Conservation (phyloP, 305 asterid genomes). For the Solanum aculeatissimum region DNA sequence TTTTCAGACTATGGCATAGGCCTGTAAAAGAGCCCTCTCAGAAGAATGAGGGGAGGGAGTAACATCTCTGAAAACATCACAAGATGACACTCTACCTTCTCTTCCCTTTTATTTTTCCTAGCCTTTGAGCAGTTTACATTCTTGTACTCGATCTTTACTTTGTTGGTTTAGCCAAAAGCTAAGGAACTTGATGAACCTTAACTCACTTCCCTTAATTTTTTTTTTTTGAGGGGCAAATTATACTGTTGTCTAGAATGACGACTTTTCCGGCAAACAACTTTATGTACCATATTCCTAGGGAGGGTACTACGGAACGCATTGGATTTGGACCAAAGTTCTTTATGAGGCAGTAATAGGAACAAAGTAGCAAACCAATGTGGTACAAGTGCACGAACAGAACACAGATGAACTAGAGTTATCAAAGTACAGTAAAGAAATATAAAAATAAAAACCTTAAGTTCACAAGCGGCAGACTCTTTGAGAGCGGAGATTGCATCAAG, state of each 20-base stretch:
- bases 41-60: not conserved
- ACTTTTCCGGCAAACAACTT: not conserved
- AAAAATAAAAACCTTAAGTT: slow-evolving; percentile 14
- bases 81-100: not conserved
- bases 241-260: not conserved
- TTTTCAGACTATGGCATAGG: not conserved
- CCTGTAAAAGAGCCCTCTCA: not conserved
- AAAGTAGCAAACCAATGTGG: not conserved
- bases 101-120: not conserved
- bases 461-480: slow-evolving; percentile 22
- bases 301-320: not conserved
- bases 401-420: not conserved
- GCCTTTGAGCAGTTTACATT: not conserved
- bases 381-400: not conserved
- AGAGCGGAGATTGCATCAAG: slow-evolving; percentile 27
- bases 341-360: not conserved
- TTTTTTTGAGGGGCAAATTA: not conserved
- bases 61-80: not conserved
- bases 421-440: not conserved
- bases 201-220: not conserved
- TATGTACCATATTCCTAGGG: not conserved
- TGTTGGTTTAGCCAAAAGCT: not conserved
- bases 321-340: not conserved
- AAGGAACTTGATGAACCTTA: not conserved
- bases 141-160: not conserved